Percentiles rank a stretch among this genome's conserved stretches.
Conservation (phyloP, 768 basidiomycete species). For the Lentinus brumalis region DNA sequence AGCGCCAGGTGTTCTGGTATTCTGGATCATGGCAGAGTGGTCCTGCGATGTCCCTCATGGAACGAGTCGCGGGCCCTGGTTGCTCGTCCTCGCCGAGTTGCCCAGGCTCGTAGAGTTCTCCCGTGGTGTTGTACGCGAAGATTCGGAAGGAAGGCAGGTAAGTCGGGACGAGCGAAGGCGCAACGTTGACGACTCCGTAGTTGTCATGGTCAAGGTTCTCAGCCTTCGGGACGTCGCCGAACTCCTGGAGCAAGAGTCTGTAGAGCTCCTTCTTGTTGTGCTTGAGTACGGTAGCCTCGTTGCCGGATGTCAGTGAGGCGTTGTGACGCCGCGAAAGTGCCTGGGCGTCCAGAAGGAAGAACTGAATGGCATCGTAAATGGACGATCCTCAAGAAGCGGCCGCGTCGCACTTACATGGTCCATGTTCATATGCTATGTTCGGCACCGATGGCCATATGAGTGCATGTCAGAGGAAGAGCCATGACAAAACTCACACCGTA, state of each 20-base stretch:
- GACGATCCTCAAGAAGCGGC: constrained; percentile 6
- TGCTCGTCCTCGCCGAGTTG: constrained; percentile 40
- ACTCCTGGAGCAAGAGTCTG: constrained; percentile 64
- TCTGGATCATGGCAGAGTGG: constrained; percentile 49
- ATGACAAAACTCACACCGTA: constrained; percentile 63
- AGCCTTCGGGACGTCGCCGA: constrained; percentile 58
- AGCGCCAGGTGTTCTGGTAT: constrained; percentile 65
- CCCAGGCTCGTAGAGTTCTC: constrained; percentile 34
- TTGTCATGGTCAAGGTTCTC: constrained; percentile 59
- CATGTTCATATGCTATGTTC: constrained; percentile 73
- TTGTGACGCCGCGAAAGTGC: constrained; percentile 22
- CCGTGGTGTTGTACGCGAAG: constrained; percentile 79
- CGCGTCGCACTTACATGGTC: constrained; percentile 57
- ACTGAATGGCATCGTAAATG: constrained; percentile 22
- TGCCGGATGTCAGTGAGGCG: constrained; percentile 2
- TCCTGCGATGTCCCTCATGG: constrained; percentile 17
- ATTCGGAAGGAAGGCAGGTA: constrained; percentile 82
- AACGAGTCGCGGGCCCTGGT: constrained; percentile 12
- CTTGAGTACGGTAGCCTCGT: constrained; percentile 13
- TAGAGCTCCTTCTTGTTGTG: constrained; percentile 44
- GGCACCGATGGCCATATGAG: constrained; percentile 30
- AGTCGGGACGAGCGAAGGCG: constrained; percentile 85
- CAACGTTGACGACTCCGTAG: constrained; percentile 78
- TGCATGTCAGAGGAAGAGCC: constrained; percentile 15
- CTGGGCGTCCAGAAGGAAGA: constrained; percentile 37